These are phyloP conservation scores for Monoraphidium neglectum DNA, from an alignment of 139 green algal species.

Conservation along the genomic window DNA sequence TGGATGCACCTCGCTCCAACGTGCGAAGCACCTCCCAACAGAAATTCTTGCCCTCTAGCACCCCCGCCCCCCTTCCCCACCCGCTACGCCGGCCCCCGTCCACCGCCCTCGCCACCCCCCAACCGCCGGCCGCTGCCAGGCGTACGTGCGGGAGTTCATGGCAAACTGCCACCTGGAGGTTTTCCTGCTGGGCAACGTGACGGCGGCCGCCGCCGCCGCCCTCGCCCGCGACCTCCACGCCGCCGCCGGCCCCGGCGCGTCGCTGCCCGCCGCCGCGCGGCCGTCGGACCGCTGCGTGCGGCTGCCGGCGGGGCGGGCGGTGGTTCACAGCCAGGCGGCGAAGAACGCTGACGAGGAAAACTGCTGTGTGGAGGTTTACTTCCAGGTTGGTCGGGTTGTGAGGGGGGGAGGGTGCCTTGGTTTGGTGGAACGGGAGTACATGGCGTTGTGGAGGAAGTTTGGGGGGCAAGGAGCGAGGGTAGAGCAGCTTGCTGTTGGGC, in stretches of 20 bases:
- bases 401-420: too few relatives aligned
- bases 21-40: too few relatives aligned
- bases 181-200: slow-evolving; percentile 86
- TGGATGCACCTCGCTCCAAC: too few relatives aligned
- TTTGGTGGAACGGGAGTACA: neutral
- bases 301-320: slow-evolving; percentile 43
- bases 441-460: neutral
- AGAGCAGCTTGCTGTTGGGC: too few relatives aligned
- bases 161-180: slow-evolving; percentile 68
- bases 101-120: neutral
- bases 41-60: too few relatives aligned
- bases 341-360: slow-evolving; percentile 89
- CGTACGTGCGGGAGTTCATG: slow-evolving; percentile 40
- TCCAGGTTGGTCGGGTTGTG: slow-evolving; percentile 47
- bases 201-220: slow-evolving; percentile 38
- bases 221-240: slow-evolving; percentile 18
- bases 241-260: slow-evolving; percentile 16
- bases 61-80: too few relatives aligned
- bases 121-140: neutral
- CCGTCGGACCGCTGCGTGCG: slow-evolving; percentile 36
- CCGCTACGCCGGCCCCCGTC: too few relatives aligned
- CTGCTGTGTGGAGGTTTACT: slow-evolving; percentile 79
- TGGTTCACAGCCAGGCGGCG: slow-evolving; percentile 22
- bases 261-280: slow-evolving; percentile 32
- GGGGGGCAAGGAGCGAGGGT: too few relatives aligned